A percentile compares a stretch with the other conserved stretches of the same genome.
phyloP scores from a whole-genome alignment of 2,329 filamentous ascomycete genomes.

The Aspergillus transmontanensis region DNA sequence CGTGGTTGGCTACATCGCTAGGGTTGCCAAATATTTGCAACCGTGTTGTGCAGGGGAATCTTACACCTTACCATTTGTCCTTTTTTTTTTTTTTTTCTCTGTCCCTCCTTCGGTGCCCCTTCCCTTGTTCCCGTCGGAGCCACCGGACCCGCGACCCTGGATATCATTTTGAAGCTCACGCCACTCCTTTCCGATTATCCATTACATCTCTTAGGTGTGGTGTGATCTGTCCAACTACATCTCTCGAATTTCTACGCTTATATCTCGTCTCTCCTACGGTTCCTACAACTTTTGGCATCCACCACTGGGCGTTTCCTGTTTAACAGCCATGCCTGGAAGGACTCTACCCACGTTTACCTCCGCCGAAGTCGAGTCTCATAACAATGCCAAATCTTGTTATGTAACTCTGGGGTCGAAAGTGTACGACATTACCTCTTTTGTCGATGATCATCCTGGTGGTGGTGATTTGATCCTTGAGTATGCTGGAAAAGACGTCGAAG shows the following conservation, averaged over 20 bases:
- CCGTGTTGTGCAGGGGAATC: neutral
- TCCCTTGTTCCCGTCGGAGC: slow-evolving; percentile 19
- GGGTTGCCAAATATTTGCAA: neutral
- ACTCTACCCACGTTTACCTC: slow-evolving; percentile 81
- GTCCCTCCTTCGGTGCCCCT: neutral
- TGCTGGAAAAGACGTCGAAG: slow-evolving; percentile 80
- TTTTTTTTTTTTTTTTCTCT: neutral
- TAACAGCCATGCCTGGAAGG: slow-evolving; percentile 69
- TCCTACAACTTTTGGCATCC: slow-evolving; percentile 3
- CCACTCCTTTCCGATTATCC: slow-evolving; percentile 22
- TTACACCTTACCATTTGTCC: neutral
- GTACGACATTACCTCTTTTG: slow-evolving; percentile 91
- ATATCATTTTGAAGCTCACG: slow-evolving; percentile 27
- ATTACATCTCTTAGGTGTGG: slow-evolving; percentile 12
- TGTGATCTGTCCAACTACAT: slow-evolving; percentile 12
- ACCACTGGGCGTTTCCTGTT: slow-evolving; percentile 3
- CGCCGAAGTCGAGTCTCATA: slow-evolving; percentile 80
- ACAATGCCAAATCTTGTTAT: slow-evolving; percentile 81
- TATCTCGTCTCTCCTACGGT: slow-evolving; percentile 1
- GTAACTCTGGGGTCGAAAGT: slow-evolving; percentile 88
- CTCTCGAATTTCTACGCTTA: slow-evolving; percentile 11
- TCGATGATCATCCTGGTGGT: slow-evolving; percentile 89
- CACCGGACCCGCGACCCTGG: slow-evolving; percentile 21
- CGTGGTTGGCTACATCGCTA: neutral
- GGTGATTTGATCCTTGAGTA: slow-evolving; percentile 86